Evolutionary conservation across 2,329 filamentous ascomycete genomes (phyloP), one percentile per base, ranked within the genome.

Genomic region (Sporothrix humicola): DNA sequence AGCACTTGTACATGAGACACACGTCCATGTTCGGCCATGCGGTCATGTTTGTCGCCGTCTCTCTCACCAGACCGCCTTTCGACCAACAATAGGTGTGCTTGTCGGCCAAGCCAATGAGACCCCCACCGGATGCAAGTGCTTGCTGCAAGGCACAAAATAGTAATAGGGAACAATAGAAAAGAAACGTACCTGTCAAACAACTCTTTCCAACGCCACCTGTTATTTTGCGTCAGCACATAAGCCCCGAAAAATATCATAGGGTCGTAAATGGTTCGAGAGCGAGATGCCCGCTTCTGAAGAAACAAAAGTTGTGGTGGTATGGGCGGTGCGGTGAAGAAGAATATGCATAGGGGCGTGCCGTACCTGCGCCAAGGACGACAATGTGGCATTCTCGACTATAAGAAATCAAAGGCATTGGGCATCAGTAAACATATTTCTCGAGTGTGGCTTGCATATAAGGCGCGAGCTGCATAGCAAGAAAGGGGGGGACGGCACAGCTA

Each of bases 171-270:
- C 7, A 37, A 37, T 6, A 37, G 31, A 7, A 37, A 37, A 20
- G 2, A 52, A 73, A 81, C 85, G 81, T 86, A 96, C 93, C 93
- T 82, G 94, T 97, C 78, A 97, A 86, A 86, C 94, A 97, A 82
- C 93, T 97, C 84, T 97, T 97, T 76, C 94, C 94, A 80, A 97
- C 94, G 81, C 94, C 94, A 83, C 94, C 92, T 94, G n/a, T 23
- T 13, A 23, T 56, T 12, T 37, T 6, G 44, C 44, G 69, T 72
- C 17, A 74, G 72, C 54, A 13, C 37, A 17, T n/a, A 58, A 6
- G 20, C 42, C 52, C 17, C n/a, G 42, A 48, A 6, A 17, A 48
- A 26, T 20, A 23, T 44, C 12, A 2, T 12, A 48, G 8, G 23
- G 1, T 8, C 2, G 37, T 44, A 12, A 10, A 23, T 65, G 37